A percentile compares a stretch with the other conserved stretches of the same genome.
Evolutionary conservation across 2,329 filamentous ascomycete species (phyloP).

Genomic region (Biscogniauxia mediterranea): DNA sequence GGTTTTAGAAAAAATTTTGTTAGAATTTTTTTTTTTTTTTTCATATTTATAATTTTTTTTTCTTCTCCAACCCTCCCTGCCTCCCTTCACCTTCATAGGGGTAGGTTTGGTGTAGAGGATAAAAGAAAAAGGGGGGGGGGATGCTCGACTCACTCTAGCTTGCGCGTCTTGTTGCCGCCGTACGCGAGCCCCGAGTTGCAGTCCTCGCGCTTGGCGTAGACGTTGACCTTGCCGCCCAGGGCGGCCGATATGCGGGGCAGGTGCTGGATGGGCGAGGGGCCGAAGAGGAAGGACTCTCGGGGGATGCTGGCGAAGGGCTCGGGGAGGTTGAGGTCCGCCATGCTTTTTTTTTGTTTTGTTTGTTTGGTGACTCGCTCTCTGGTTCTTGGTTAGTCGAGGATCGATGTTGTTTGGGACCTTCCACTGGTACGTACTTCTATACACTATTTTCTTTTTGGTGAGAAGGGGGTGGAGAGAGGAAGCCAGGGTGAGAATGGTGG

Average conservation of each 20-base stretch:
- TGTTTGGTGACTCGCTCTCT: not conserved
- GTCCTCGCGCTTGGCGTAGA: constrained; percentile 73
- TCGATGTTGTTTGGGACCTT: no score
- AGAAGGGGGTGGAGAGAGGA: no score
- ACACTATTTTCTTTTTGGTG: no score
- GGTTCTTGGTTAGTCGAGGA: not conserved
- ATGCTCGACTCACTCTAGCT: constrained; percentile 53
- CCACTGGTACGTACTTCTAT: no score
- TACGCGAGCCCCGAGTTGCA: constrained; percentile 66
- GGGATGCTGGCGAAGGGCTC: constrained; percentile 63
- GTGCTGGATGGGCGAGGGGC: constrained; percentile 65
- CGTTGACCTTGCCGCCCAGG: constrained; percentile 56
- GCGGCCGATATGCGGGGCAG: constrained; percentile 63
- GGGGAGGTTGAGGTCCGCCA: constrained; percentile 38
- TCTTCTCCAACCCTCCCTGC: no score
- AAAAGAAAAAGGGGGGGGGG: not conserved
- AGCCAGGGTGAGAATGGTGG: no score
- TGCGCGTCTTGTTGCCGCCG: constrained; percentile 68
- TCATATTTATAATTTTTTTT: no score
- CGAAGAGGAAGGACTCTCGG: constrained; percentile 60
- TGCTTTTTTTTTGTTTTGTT: not conserved
- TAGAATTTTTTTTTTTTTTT: not conserved
- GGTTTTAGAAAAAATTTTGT: not conserved
- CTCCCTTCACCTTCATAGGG: no score
- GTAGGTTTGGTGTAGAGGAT: no score